Evolutionary conservation across 371 early-diverging fungal species (phyloP), one percentile per base, ranked within the genome.

Genomic region (Rhizopus sp.): DNA sequence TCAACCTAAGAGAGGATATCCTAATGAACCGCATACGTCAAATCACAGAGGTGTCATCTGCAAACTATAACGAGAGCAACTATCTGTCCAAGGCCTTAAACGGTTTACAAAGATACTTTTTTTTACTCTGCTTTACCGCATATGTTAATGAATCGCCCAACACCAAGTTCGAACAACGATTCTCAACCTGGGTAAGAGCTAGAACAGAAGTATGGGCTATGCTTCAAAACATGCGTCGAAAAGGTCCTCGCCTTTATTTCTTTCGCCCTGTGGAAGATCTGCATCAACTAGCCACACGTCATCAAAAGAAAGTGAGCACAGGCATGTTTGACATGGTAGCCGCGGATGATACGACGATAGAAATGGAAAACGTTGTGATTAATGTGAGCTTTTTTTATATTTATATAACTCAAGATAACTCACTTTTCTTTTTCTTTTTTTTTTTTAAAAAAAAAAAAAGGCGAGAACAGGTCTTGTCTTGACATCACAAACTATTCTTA

Each of bases 181-280:
- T 89, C 55, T 74, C 77, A 8, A 62, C 69, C 17, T 88, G 88
- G 88, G 68, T 88, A 5, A 65, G 68, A 48, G 54, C 60, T 10
- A 68, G 87, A 7, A 73, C 82, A 34, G 89, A 88, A 48, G 73
- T 88, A 4, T 76, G 77, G 73, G 66, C 73, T 40, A 88, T 87
- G 85, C 58, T 88, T 33, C 71, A 82, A 44, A 71, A 76, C 23
- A 68, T 88, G 61, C 67, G 86, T 13, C 51, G 68, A 4, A 75
- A 78, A 16, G 80, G 83, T 7, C 78, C 81, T 8, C 66, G 75
- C 8, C 64, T 88, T 23, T 72, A 77, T 30, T 69, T 82, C 5
- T 89, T 89, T 68, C 72, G 87, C 15, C 90, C 90, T 1, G 82
- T 87, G 7, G 86, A 88, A 33, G 88, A 89, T 59, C 64, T 89